These are phyloP conservation scores for Schoenoplectus tabernaemontani DNA, from an alignment of 202 grass and related monocot genomes.

Conservation along the genomic window DNA sequence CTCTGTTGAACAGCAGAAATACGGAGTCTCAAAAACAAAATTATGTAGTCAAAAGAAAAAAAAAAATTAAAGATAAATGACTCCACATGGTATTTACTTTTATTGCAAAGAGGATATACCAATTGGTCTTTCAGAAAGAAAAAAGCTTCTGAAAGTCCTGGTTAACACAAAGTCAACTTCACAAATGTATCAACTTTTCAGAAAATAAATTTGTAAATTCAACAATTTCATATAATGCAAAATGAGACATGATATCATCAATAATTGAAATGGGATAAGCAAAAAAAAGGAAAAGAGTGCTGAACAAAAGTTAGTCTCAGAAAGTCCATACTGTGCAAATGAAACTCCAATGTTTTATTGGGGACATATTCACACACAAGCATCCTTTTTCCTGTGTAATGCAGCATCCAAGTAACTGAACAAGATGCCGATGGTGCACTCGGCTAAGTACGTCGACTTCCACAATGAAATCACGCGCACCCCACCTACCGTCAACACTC, in stretches of 20 bases:
- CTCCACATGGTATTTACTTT: background rate
- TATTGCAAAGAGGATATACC: background rate
- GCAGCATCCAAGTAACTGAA: constrained; percentile 68
- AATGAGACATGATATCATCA: background rate
- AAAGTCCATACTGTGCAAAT: constrained; percentile 56
- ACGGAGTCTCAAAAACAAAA: background rate
- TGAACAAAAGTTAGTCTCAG: background rate
- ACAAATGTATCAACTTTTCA: background rate
- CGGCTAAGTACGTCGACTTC: constrained; percentile 84
- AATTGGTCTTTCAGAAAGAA: background rate
- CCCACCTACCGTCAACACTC: constrained; percentile 63
- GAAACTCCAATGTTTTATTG: constrained; percentile 67
- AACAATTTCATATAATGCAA: background rate
- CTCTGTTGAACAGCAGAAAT: constrained; percentile 34
- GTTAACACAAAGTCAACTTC: background rate
- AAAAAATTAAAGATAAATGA: background rate
- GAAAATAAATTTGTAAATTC: background rate
- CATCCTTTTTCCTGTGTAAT: constrained; percentile 55
- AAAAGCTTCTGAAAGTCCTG: background rate
- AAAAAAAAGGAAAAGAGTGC: background rate
- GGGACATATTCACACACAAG: constrained; percentile 87
- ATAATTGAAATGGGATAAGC: background rate
- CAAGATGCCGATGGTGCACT: constrained; percentile 93
- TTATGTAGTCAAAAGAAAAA: background rate
- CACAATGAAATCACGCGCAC: constrained; percentile 75